Conservation (phyloP, 495 filamentous ascomycete genomes). For the Hypoxylon crocopeplum region DNA sequence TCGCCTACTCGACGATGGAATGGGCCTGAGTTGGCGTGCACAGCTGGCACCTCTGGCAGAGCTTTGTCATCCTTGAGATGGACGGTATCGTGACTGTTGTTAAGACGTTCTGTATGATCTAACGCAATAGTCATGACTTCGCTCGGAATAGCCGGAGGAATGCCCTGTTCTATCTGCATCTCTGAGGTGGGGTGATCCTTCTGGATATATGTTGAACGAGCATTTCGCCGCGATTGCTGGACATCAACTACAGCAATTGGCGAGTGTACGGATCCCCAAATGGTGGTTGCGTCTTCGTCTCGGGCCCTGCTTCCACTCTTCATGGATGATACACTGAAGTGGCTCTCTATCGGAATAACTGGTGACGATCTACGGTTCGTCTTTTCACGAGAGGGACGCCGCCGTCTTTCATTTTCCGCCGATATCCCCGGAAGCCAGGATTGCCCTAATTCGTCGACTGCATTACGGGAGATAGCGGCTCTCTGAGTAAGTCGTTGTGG, state of each 20-base stretch:
- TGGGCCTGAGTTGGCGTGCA: conserved; percentile 5
- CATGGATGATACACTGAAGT: conserved; percentile 42
- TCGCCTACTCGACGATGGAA: conserved; percentile 62
- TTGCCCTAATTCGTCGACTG: conserved; percentile 43
- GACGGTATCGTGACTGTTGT: not conserved
- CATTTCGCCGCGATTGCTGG: conserved; percentile 39
- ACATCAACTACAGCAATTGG: conserved; percentile 46
- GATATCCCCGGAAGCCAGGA: conserved; percentile 51
- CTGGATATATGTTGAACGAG: conserved; percentile 43
- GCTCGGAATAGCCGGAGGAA: not conserved
- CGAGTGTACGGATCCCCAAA: conserved; percentile 52
- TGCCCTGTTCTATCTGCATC: conserved; percentile 6
- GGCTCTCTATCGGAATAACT: conserved; percentile 38
- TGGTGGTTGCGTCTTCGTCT: conserved; percentile 46
- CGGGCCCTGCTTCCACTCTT: conserved; percentile 37
- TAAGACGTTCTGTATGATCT: not conserved
- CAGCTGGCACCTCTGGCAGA: not conserved
- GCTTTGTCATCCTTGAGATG: conserved; percentile 2
- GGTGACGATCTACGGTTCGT: conserved; percentile 50
- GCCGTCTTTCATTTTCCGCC: conserved; percentile 18
- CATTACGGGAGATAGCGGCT: conserved; percentile 34
- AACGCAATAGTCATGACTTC: not conserved
- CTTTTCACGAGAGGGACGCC: conserved; percentile 20
- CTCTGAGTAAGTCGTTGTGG: conserved; percentile 24
- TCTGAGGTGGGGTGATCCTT: conserved; percentile 23